phyloP scores from a whole-genome alignment of 2,329 filamentous ascomycete species.

The Aspergillus ustus region DNA sequence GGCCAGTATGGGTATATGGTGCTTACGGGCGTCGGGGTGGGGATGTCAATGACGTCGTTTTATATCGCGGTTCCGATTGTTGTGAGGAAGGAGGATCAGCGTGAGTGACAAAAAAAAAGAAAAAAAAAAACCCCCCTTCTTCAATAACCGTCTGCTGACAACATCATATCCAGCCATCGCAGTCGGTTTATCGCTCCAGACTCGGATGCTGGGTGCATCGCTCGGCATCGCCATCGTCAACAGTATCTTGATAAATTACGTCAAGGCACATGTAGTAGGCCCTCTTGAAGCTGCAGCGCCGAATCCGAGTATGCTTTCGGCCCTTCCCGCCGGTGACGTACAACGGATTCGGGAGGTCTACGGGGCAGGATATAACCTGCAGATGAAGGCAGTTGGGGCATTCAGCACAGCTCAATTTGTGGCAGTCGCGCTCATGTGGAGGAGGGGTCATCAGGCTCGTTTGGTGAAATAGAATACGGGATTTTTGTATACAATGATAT shows the following conservation, averaged over 20 bases:
- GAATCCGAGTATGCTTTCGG: neutral
- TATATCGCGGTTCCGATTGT: constrained; percentile 25
- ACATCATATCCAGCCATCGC: constrained; percentile 26
- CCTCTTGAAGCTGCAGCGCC: neutral
- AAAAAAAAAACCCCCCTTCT: no score
- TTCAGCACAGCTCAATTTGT: constrained; percentile 21
- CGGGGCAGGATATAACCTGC: constrained; percentile 24
- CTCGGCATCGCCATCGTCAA: constrained; percentile 44
- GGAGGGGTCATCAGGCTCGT: constrained; percentile 19
- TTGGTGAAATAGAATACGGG: constrained; percentile 12
- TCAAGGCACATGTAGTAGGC: constrained; percentile 19
- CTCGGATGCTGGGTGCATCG: constrained; percentile 45
- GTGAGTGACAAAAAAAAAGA: neutral
- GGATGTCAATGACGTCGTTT: constrained; percentile 20
- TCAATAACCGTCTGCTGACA: neutral
- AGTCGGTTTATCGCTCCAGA: constrained; percentile 45
- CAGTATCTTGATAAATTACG: constrained; percentile 25
- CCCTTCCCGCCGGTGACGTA: neutral
- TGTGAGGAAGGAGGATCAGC: constrained; percentile 28
- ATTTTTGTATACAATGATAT: neutral
- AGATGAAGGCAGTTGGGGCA: constrained; percentile 25
- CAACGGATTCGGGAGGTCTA: constrained; percentile 13
- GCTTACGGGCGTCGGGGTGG: constrained; percentile 21
- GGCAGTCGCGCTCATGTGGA: constrained; percentile 24
- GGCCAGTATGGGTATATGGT: constrained; percentile 27